A percentile compares a stretch with the other conserved stretches of the same genome.
Conservation (phyloP, 495 filamentous ascomycete genomes). For the Penicillium pancosmium region DNA sequence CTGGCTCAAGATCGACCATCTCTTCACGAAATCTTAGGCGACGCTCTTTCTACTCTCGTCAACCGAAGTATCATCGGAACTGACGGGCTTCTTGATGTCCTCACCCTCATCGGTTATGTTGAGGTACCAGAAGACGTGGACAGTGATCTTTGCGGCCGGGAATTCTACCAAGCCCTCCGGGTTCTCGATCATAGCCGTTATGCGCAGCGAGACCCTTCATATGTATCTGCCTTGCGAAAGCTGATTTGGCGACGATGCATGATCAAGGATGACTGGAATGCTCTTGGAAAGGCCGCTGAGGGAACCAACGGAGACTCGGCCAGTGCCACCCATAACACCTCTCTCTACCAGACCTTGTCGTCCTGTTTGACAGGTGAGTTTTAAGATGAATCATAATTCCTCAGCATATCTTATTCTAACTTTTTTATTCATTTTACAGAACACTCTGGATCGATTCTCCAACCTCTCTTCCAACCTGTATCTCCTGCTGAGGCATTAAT, state of each 20-base stretch:
- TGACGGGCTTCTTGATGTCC: conserved; percentile 73
- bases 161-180: conserved; percentile 74
- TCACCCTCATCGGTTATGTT: conserved; percentile 67
- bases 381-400: neutral
- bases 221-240: conserved; percentile 58
- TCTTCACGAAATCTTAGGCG: conserved; percentile 63
- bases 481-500: conserved; percentile 52
- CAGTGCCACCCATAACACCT: conserved; percentile 30
- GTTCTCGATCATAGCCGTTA: conserved; percentile 61
- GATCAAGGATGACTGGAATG: conserved; percentile 76
- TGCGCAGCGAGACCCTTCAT: conserved; percentile 49
- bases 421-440: conserved; percentile 21
- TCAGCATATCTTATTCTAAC: conserved; percentile 4
- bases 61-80: conserved; percentile 66
- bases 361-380: conserved; percentile 41
- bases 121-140: conserved; percentile 36
- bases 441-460: conserved; percentile 15
- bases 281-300: conserved; percentile 41
- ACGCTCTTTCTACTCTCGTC: conserved; percentile 66
- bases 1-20: conserved; percentile 62
- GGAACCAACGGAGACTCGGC: conserved; percentile 28
- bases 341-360: conserved; percentile 36
- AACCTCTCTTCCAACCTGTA: conserved; percentile 42
- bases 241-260: conserved; percentile 85
- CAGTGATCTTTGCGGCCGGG: conserved; percentile 42